Evolutionary conservation across 768 basidiomycete genomes (phyloP).

Genomic region (Kwoniella europaea): DNA sequence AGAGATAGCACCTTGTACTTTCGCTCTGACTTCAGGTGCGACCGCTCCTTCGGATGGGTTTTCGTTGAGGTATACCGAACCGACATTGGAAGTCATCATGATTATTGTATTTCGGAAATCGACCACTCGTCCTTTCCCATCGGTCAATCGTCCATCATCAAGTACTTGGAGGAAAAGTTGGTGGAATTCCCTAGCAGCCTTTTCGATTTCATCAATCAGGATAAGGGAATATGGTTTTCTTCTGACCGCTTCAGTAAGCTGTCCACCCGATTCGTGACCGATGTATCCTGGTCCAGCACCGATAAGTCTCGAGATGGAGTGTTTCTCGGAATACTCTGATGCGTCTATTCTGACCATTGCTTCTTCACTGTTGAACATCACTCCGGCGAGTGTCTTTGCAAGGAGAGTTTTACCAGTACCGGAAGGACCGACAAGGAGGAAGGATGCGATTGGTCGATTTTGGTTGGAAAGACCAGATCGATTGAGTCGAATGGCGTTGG

Average conservation of each 20-base stretch:
- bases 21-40: constrained; percentile 49
- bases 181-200: constrained; percentile 60
- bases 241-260: constrained; percentile 58
- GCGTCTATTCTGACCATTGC: constrained; percentile 58
- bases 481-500: constrained; percentile 58
- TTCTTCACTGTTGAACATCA: constrained; percentile 59
- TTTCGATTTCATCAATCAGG: constrained; percentile 60
- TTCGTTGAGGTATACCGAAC: constrained; percentile 59
- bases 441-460: constrained; percentile 57
- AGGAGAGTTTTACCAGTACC: constrained; percentile 59
- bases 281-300: constrained; percentile 58
- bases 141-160: constrained; percentile 61
- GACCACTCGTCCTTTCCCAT: constrained; percentile 59
- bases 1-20: constrained; percentile 58
- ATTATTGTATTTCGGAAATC: constrained; percentile 60
- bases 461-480: constrained; percentile 57
- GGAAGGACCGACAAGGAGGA: constrained; percentile 58
- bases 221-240: constrained; percentile 58
- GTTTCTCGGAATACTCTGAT: constrained; percentile 72
- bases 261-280: constrained; percentile 57
- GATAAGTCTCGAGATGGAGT: constrained; percentile 56
- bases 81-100: constrained; percentile 60
- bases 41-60: constrained; percentile 57
- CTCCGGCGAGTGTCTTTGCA: constrained; percentile 57
- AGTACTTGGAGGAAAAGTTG: constrained; percentile 61